Conservation (phyloP, 2,329 filamentous ascomycete genomes). For the Cladosporium sphaerospermum region DNA sequence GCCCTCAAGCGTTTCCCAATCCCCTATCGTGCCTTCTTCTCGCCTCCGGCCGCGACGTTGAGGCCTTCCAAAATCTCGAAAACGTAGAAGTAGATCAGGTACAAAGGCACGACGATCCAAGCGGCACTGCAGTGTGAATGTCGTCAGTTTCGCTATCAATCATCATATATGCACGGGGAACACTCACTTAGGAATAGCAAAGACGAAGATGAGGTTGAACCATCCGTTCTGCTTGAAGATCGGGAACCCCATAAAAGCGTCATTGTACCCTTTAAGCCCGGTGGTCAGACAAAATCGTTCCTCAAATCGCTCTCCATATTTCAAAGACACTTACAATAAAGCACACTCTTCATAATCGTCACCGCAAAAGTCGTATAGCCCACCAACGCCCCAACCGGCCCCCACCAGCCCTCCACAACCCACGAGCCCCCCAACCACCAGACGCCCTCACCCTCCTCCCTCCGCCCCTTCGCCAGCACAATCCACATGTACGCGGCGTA, state of each 20-base stretch:
- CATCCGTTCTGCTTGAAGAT: neutral
- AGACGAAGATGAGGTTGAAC: slow-evolving; percentile 47
- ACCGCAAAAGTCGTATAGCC: slow-evolving; percentile 55
- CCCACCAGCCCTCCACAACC: slow-evolving; percentile 45
- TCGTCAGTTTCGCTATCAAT: neutral
- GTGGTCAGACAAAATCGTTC: slow-evolving; percentile 56
- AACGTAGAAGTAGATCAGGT: slow-evolving; percentile 56
- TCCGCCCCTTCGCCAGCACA: slow-evolving; percentile 39
- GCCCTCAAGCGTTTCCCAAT: too few relatives aligned
- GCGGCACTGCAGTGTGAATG: slow-evolving; percentile 42
- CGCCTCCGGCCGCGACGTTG: slow-evolving; percentile 35
- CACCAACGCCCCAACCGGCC: slow-evolving; percentile 51
- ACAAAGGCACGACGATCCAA: slow-evolving; percentile 59
- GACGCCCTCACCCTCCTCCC: slow-evolving; percentile 33
- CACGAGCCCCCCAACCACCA: slow-evolving; percentile 43
- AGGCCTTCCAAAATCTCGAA: slow-evolving; percentile 57
- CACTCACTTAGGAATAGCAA: slow-evolving; percentile 59
- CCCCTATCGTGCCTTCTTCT: slow-evolving; percentile 19
- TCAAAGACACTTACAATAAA: slow-evolving; percentile 48
- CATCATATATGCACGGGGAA: neutral
- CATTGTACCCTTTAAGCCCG: slow-evolving; percentile 58
- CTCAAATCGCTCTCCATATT: neutral
- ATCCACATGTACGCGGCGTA: slow-evolving; percentile 59
- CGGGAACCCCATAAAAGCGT: slow-evolving; percentile 30
- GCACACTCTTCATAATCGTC: slow-evolving; percentile 61